Conservation (phyloP, 768 basidiomycete species). For the Leccinum longicurvipes region DNA sequence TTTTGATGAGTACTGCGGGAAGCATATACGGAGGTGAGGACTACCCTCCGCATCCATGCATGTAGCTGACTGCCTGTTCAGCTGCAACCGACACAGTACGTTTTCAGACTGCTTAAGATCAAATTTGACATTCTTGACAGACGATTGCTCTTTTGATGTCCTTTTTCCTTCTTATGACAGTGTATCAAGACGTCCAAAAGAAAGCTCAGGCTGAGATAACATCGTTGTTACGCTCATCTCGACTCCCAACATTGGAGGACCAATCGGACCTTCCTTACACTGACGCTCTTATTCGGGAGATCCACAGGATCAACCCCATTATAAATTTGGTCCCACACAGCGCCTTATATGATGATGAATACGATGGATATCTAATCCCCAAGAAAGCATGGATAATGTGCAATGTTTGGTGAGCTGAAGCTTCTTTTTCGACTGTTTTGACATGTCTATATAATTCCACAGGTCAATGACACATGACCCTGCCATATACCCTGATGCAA, state of each 20-base stretch:
- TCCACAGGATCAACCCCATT: slow-evolving; percentile 16
- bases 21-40: slow-evolving; percentile 8
- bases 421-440: background rate
- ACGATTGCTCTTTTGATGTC: slow-evolving; percentile 6
- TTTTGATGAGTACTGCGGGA: slow-evolving; percentile 6
- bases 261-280: slow-evolving; percentile 25
- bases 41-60: too few species aligned
- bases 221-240: slow-evolving; percentile 16
- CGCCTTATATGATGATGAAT: slow-evolving; percentile 6
- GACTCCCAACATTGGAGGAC: slow-evolving; percentile 26
- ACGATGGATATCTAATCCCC: slow-evolving; percentile 10
- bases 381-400: slow-evolving; percentile 13
- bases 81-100: slow-evolving; percentile 12
- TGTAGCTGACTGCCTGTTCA: background rate
- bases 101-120: background rate
- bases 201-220: slow-evolving; percentile 26
- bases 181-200: slow-evolving; percentile 21
- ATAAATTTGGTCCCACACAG: slow-evolving; percentile 19
- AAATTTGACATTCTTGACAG: background rate
- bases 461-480: slow-evolving; percentile 35
- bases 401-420: slow-evolving; percentile 9
- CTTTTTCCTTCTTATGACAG: slow-evolving; percentile 16
- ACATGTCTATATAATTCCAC: background rate
- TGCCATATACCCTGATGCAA: slow-evolving; percentile 27
- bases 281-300: slow-evolving; percentile 23